phyloP scores from a whole-genome alignment of 441 rosid genomes.

The Geranium incanum region DNA sequence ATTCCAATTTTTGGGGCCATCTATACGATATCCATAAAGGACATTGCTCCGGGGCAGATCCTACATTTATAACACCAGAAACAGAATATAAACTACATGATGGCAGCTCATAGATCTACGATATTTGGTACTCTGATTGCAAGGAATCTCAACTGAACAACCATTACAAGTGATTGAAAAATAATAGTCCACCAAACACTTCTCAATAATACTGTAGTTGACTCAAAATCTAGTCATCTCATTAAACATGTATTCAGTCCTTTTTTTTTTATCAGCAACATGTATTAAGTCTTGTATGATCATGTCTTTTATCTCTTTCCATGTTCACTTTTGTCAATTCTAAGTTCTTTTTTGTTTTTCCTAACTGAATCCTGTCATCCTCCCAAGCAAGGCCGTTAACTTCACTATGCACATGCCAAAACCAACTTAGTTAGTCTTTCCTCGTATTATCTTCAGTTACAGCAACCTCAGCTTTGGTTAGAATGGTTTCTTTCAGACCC shows the following conservation, averaged over 20 bases:
- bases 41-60: constrained; percentile 65
- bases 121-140: not conserved
- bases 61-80: constrained; percentile 34
- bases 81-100: not conserved
- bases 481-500: too few species aligned
- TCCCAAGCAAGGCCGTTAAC: too few species aligned
- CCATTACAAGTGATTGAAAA: too few species aligned
- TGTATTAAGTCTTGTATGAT: not conserved
- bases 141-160: not conserved
- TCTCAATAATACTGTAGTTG: too few species aligned
- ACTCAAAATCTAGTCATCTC: not conserved
- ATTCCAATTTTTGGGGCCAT: constrained; percentile 75
- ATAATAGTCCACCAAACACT: too few species aligned
- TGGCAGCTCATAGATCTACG: not conserved
- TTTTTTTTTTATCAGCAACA: not conserved
- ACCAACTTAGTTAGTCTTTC: too few species aligned
- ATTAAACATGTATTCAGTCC: not conserved
- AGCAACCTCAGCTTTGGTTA: too few species aligned
- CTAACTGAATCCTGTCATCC: not conserved
- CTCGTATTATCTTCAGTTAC: too few species aligned
- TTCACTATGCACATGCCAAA: too few species aligned
- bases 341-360: not conserved
- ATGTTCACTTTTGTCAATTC: not conserved
- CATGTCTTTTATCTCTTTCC: not conserved
- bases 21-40: constrained; percentile 75